These are phyloP conservation scores for Claviceps sp. DNA, from an alignment of 2,329 filamentous ascomycete genomes.

Conservation along the genomic window DNA sequence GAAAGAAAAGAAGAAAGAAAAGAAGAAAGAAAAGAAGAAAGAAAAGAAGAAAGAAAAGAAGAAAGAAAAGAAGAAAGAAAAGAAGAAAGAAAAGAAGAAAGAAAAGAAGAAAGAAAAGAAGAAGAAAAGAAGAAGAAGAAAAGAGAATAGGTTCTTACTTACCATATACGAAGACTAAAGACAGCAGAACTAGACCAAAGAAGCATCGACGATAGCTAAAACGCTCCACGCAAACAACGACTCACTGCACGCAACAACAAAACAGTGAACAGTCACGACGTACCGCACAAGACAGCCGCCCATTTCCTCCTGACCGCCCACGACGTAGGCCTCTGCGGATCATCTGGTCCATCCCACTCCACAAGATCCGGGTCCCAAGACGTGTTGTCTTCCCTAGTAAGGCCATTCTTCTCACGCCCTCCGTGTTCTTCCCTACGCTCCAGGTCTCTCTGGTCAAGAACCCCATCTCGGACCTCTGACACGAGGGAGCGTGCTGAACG, in stretches of 20 bases:
- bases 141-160: too few relatives aligned
- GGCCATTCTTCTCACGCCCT: not conserved
- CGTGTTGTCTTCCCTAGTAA: not conserved
- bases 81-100: not conserved
- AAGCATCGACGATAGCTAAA: too few relatives aligned
- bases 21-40: too few relatives aligned
- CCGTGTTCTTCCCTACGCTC: not conserved
- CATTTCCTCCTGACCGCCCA: not conserved
- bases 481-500: not conserved
- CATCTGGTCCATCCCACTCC: not conserved
- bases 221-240: too few relatives aligned
- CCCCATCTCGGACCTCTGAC: not conserved
- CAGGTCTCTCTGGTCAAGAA: not conserved
- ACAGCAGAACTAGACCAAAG: too few relatives aligned
- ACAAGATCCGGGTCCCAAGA: not conserved
- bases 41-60: too few relatives aligned
- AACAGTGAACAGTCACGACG: not conserved
- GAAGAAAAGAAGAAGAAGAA: too few relatives aligned
- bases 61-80: not conserved
- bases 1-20: too few relatives aligned
- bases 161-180: too few relatives aligned
- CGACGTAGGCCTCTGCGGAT: not conserved
- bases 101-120: not conserved
- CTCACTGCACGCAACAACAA: too few relatives aligned
- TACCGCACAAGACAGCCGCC: not conserved